phyloP scores from a whole-genome alignment of 768 basidiomycete genomes.

The Mycena crocata region DNA sequence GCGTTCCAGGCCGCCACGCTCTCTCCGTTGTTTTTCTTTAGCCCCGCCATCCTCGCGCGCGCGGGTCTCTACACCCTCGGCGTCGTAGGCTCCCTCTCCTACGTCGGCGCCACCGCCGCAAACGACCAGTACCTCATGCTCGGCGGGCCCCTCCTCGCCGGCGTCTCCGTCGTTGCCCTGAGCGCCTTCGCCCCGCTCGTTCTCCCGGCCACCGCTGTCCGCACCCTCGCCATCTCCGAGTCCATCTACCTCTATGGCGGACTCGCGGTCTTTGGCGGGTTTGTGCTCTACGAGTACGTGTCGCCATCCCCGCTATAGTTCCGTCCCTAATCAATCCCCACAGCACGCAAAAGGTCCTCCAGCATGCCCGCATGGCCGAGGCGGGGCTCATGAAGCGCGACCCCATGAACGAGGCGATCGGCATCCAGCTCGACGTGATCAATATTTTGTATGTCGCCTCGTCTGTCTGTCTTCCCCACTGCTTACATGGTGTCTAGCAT shows the following conservation, averaged over 20 bases:
- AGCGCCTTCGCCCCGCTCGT: slow-evolving; percentile 91
- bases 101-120: slow-evolving; percentile 88
- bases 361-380: slow-evolving; percentile 81
- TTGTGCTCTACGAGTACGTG: slow-evolving; percentile 87
- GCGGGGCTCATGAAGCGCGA: slow-evolving; percentile 74
- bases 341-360: slow-evolving; percentile 88
- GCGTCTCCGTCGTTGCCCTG: slow-evolving; percentile 88
- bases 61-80: slow-evolving; percentile 91
- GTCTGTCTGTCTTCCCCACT: neutral
- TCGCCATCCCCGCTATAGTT: neutral
- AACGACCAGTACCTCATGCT: slow-evolving; percentile 88
- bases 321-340: slow-evolving; percentile 14
- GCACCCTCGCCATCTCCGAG: slow-evolving; percentile 81
- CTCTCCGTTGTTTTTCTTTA: slow-evolving; percentile 90
- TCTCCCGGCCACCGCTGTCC: slow-evolving; percentile 79
- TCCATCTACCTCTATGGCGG: slow-evolving; percentile 88
- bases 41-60: slow-evolving; percentile 85
- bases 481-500: slow-evolving; percentile 58
- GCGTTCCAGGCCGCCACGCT: slow-evolving; percentile 88
- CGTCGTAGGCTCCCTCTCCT: slow-evolving; percentile 87
- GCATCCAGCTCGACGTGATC: slow-evolving; percentile 87
- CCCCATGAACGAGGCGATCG: slow-evolving; percentile 81
- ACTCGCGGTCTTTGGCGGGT: slow-evolving; percentile 87
- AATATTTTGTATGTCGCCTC: slow-evolving; percentile 79
- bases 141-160: slow-evolving; percentile 90